These are phyloP conservation scores for Voacanga thouarsii DNA, from an alignment of 257 asterid genomes.

Conservation along the genomic window DNA sequence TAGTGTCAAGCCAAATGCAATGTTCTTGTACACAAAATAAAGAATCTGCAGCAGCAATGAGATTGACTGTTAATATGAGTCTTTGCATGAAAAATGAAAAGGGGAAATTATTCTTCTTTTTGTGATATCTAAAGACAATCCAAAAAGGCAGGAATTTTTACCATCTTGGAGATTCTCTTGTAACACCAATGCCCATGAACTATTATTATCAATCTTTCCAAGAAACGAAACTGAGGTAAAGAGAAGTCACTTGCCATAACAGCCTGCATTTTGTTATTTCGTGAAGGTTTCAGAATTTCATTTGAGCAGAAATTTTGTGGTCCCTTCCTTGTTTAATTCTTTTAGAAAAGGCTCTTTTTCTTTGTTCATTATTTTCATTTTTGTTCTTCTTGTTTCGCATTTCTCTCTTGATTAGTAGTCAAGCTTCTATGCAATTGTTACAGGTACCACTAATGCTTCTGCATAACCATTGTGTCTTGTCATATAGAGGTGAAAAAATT, in stretches of 20 bases:
- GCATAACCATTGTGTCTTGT: too few species aligned
- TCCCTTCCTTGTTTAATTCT: background rate
- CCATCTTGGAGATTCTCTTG: slow-evolving; percentile 63
- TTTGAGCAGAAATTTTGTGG: background rate
- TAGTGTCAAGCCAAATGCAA: slow-evolving; percentile 60
- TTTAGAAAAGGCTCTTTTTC: background rate
- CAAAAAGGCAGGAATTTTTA: slow-evolving; percentile 4
- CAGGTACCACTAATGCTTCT: background rate
- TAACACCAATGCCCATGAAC: slow-evolving; percentile 74
- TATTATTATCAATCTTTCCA: slow-evolving; percentile 54
- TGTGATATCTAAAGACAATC: too few species aligned
- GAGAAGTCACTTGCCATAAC: slow-evolving; percentile 77
- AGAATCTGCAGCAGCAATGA: slow-evolving; percentile 44
- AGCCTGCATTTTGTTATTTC: slow-evolving; percentile 33
- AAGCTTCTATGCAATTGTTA: too few species aligned
- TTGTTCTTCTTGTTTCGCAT: too few species aligned
- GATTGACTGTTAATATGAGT: background rate
- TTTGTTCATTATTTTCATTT: background rate
- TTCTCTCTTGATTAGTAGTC: background rate
- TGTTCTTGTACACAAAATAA: slow-evolving; percentile 64
- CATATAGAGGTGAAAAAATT: too few species aligned
- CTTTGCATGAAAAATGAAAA: background rate
- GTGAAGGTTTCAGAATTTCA: background rate
- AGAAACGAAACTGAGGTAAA: slow-evolving; percentile 52
- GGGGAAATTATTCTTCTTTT: background rate